A percentile compares a stretch with the other conserved stretches of the same genome.
phyloP scores from a whole-genome alignment of 805 yeast genomes.

The Nakazawaea laoshanensis region DNA sequence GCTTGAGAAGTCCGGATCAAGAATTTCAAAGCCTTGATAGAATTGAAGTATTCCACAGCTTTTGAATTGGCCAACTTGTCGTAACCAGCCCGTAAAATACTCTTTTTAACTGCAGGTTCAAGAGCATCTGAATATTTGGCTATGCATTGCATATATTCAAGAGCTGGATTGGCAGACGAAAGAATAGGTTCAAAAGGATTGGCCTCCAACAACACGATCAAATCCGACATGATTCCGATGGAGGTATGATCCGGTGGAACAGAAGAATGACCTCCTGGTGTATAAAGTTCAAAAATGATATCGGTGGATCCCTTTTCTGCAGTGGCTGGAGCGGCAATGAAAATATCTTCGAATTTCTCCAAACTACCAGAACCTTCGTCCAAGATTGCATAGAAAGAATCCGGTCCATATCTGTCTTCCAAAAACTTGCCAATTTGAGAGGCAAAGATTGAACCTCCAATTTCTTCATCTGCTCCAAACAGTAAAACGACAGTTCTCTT shows the following conservation, averaged over 20 bases:
- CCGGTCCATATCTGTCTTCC: conserved; percentile 45
- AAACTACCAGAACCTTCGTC: conserved; percentile 40
- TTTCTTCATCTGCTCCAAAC: conserved; percentile 78
- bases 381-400: conserved; percentile 52
- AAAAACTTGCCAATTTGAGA: conserved; percentile 35
- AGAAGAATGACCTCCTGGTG: conserved; percentile 55
- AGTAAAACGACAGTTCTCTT: conserved; percentile 55
- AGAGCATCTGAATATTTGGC: conserved; percentile 40
- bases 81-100: conserved; percentile 27
- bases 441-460: conserved; percentile 59
- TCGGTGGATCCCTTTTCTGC: conserved; percentile 35
- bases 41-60: conserved; percentile 16
- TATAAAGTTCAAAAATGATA: conserved; percentile 37
- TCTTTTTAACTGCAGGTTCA: conserved; percentile 16
- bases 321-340: conserved; percentile 38
- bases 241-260: conserved; percentile 64
- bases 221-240: conserved; percentile 63
- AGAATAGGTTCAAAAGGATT: conserved; percentile 43
- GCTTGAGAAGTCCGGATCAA: conserved; percentile 60
- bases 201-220: conserved; percentile 47
- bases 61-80: conserved; percentile 24
- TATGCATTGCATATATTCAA: conserved; percentile 49
- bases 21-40: conserved; percentile 19
- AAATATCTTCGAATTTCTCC: conserved; percentile 25
- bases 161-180: conserved; percentile 49